A percentile compares a stretch with the other conserved stretches of the same genome.
Evolutionary conservation across 352 stramenopile species (phyloP).

Genomic region (Globisporangium recalcitrans): DNA sequence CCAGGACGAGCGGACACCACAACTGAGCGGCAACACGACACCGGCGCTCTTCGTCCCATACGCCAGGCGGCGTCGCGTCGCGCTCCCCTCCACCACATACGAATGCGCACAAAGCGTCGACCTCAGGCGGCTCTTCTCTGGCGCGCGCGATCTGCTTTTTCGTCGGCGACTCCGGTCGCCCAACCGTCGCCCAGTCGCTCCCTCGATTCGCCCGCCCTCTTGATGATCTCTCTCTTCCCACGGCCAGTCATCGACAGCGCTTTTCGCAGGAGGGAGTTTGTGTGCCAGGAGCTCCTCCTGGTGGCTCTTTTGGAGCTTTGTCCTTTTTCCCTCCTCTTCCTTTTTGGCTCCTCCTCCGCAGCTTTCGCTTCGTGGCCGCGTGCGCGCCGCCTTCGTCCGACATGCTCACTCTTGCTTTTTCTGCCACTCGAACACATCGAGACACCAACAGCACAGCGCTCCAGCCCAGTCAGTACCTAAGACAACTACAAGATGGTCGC

Average conservation of each 20-base stretch:
- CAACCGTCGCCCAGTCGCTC: background rate
- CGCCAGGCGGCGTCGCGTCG: conserved; percentile 8
- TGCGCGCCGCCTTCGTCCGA: background rate
- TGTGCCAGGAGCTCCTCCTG: background rate
- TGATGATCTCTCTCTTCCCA: conserved; percentile 2
- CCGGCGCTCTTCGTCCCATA: conserved; percentile 2
- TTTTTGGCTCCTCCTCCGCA: background rate
- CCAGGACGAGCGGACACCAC: background rate
- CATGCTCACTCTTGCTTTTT: conserved; percentile 17
- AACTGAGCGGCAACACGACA: conserved; percentile 3
- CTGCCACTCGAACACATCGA: conserved; percentile 12
- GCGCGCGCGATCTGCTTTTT: background rate
- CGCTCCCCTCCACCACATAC: background rate
- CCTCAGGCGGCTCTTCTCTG: background rate
- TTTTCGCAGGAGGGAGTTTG: background rate
- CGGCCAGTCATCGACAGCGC: conserved; percentile 4
- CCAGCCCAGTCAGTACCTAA: background rate
- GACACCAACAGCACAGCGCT: background rate
- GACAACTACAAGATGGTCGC: conserved; percentile 6
- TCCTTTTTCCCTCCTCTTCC: background rate
- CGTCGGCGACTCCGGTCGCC: background rate
- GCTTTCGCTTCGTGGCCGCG: background rate
- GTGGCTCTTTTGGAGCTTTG: background rate
- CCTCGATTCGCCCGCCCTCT: conserved; percentile 7
- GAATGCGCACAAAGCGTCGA: conserved; percentile 1